Evolutionary conservation across 768 basidiomycete species (phyloP).

Genomic region (Tricholoma saponaceum): DNA sequence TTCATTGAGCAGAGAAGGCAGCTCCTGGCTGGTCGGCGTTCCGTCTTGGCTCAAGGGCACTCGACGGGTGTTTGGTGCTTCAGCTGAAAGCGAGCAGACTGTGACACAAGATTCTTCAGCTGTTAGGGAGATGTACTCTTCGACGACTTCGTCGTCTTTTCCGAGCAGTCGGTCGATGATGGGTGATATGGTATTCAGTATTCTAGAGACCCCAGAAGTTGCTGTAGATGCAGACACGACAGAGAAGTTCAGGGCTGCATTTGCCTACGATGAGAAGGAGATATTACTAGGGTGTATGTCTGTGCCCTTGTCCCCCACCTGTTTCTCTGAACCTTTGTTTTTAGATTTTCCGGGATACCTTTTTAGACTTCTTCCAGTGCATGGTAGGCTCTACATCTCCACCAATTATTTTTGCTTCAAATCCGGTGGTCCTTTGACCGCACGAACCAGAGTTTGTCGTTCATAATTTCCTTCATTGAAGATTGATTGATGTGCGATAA

Average conservation of each 20-base stretch:
- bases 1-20: conserved; percentile 46
- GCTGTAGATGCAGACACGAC: conserved; percentile 55
- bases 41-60: conserved; percentile 66
- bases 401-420: conserved; percentile 93
- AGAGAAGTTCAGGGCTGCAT: conserved; percentile 76
- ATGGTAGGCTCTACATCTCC: conserved; percentile 87
- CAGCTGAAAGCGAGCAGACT: conserved; percentile 22
- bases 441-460: conserved; percentile 74
- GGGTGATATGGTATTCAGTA: conserved; percentile 71
- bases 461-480: background rate
- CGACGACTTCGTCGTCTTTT: conserved; percentile 27
- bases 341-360: conserved; percentile 90
- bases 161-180: conserved; percentile 33
- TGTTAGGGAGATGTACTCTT: conserved; percentile 62
- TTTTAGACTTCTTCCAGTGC: conserved; percentile 84
- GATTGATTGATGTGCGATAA: background rate
- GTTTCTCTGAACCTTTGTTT: conserved; percentile 2
- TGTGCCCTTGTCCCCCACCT: background rate
- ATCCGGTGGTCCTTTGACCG: conserved; percentile 73
- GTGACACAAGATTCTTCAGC: conserved; percentile 26
- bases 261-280: conserved; percentile 90
- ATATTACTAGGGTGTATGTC: conserved; percentile 80
- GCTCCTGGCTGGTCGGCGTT: conserved; percentile 62
- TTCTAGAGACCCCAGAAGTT: conserved; percentile 71
- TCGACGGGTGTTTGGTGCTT: conserved; percentile 36